Evolutionary conservation across 805 yeast genomes (phyloP).

Genomic region (Cyberlindnera euphorbiiphila): DNA sequence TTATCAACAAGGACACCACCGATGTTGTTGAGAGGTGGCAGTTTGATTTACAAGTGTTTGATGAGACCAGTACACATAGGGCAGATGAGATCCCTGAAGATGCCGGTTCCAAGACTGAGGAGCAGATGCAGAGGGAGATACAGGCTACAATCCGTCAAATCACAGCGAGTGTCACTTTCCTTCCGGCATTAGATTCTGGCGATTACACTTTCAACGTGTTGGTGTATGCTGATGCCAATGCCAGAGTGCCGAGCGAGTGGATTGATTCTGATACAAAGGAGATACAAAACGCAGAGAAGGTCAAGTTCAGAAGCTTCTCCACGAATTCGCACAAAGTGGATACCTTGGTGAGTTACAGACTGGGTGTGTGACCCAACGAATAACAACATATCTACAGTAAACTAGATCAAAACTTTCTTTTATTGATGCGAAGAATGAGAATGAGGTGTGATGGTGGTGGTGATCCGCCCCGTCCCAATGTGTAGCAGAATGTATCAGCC

Average conservation of each 20-base stretch:
- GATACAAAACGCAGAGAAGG: conserved; percentile 58
- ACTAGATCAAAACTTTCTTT: background rate
- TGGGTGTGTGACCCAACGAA: too few species aligned
- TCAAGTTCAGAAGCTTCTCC: conserved; percentile 61
- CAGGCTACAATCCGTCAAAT: conserved; percentile 84
- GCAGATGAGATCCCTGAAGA: conserved; percentile 4
- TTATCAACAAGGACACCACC: conserved; percentile 62
- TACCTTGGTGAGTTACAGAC: conserved; percentile 54
- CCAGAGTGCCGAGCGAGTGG: conserved; percentile 79
- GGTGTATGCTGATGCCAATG: conserved; percentile 71
- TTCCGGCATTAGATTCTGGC: conserved; percentile 66
- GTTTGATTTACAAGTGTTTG: conserved; percentile 48
- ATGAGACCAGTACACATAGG: conserved; percentile 15
- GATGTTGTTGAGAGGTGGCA: conserved; percentile 86
- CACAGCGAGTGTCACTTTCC: conserved; percentile 80
- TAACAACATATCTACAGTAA: too few species aligned
- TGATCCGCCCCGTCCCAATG: too few species aligned
- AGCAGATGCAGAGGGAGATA: conserved; percentile 67
- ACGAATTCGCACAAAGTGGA: conserved; percentile 70
- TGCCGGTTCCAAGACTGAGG: conserved; percentile 26
- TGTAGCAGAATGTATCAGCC: background rate
- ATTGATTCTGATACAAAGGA: conserved; percentile 66
- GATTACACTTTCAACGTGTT: conserved; percentile 77
- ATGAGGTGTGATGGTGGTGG: too few species aligned
- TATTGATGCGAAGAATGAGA: too few species aligned